Base-by-base conservation (phyloP, 305 asterid species). In the Andrographis paniculata region DNA sequence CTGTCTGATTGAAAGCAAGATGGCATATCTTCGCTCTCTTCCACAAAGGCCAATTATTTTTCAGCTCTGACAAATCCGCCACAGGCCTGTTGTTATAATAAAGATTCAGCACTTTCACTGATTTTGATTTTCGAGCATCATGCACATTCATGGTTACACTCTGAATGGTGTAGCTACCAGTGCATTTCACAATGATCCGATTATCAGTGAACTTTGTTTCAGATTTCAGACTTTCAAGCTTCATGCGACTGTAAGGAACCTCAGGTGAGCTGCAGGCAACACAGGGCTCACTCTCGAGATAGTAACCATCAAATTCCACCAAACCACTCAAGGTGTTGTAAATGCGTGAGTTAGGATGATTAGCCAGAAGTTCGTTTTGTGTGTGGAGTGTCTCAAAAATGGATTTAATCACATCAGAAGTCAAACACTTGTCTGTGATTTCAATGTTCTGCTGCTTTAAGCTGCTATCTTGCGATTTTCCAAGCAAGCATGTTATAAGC, bases 221-320 rank as follows among this genome's bases (percentile, higher is more conserved):
- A 31, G 97, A 92, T 63, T 92, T 92, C 69, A 92, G 67, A 65
- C 88, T 92, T 77, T 92, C 99, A 19, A 92, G 86, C 82, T 92
- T 92, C 94, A 87, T 84, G 78, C 94, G 80, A 69, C 91, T 84
- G 60, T 82, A 92, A 16, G 99, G 95, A 50, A 82, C 97, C 87
- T 92, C 99, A 27, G 97, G 99, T 16, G 97, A 84, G 77, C 99
- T 92, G 77, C 99, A 92, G 61, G 97, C 91, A 66, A 92, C 99
- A 78, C 99, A 92, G 56, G 99, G 99, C 67, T 92, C 99, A 66
- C 99, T 92, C 74, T 92, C 99, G 53, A 92, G 99, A 79, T 92
- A 92, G 74, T 92, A 92, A 50, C 99, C 99, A 69, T 92, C 99
- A 73, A 92, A 92, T 65, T 92, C 99, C 65, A 92, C 99, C 87